Evolutionary conservation across 495 filamentous ascomycete species (phyloP).

Genomic region (Paragyromitra xinjiangensis): DNA sequence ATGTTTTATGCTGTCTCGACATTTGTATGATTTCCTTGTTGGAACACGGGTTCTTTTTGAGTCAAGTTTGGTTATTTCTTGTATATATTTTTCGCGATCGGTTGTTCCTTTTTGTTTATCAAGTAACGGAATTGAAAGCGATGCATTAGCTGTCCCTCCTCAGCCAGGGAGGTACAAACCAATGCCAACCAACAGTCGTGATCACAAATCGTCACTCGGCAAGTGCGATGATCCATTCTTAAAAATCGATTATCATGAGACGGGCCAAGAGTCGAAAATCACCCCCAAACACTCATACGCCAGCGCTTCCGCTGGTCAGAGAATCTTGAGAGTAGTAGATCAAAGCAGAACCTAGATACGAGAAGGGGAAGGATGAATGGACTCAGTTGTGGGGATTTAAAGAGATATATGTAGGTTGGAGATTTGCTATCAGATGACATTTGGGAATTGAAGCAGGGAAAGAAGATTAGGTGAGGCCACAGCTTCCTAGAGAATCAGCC

Average conservation of each 20-base stretch:
- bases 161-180: not conserved
- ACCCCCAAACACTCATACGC: too few relatives aligned
- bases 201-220: constrained; percentile 2
- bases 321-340: too few relatives aligned
- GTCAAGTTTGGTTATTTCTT: constrained; percentile 17
- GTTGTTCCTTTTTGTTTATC: not conserved
- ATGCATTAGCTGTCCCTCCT: too few relatives aligned
- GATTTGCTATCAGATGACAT: too few relatives aligned
- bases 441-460: not conserved
- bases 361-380: too few relatives aligned
- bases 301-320: too few relatives aligned
- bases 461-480: not conserved
- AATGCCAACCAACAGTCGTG: not conserved
- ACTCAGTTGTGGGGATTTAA: too few relatives aligned
- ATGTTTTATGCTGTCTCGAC: constrained; percentile 6
- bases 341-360: too few relatives aligned
- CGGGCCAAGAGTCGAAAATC: too few relatives aligned
- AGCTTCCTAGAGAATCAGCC: not conserved
- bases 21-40: not conserved
- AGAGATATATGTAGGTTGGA: too few relatives aligned
- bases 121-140: not conserved
- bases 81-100: constrained; percentile 25
- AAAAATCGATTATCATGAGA: not conserved
- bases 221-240: not conserved
- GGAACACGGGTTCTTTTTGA: constrained; percentile 17